Evolutionary conservation across 108 stramenopile species (phyloP).

Genomic region (Nitzschia inconspicua): DNA sequence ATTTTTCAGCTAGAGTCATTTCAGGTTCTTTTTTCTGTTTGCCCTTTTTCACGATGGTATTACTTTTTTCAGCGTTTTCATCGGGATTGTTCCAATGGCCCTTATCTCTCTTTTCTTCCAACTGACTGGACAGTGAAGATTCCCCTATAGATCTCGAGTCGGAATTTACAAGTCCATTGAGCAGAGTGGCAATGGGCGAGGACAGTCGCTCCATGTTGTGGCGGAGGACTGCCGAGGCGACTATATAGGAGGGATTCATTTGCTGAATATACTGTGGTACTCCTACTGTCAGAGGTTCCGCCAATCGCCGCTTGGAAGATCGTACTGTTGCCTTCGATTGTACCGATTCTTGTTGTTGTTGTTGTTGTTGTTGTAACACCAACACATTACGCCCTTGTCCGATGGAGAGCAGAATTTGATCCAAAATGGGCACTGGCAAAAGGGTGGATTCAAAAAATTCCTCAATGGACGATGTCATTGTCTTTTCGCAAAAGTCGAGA

Average conservation of each 20-base stretch:
- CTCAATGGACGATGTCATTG: slow-evolving; percentile 64
- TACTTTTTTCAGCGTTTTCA: neutral
- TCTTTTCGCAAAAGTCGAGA: slow-evolving; percentile 39
- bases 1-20: no score
- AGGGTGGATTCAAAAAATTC: slow-evolving; percentile 55
- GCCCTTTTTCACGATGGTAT: neutral
- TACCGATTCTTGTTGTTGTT: neutral
- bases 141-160: slow-evolving; percentile 48
- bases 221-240: slow-evolving; percentile 56
- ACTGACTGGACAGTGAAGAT: slow-evolving; percentile 36
- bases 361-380: slow-evolving; percentile 46
- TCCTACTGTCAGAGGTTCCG: neutral
- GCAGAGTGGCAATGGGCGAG: slow-evolving; percentile 55
- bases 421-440: slow-evolving; percentile 64
- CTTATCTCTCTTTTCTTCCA: slow-evolving; percentile 5
- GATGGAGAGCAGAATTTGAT: slow-evolving; percentile 64
- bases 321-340: neutral
- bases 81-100: slow-evolving; percentile 4
- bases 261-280: slow-evolving; percentile 48
- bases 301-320: slow-evolving; percentile 2
- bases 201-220: slow-evolving; percentile 57
- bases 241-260: slow-evolving; percentile 61
- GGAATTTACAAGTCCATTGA: slow-evolving; percentile 72
- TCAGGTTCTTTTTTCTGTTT: no score
- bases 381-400: slow-evolving; percentile 62